phyloP scores from a whole-genome alignment of 331 rosid species.

The Arachis monticola region DNA sequence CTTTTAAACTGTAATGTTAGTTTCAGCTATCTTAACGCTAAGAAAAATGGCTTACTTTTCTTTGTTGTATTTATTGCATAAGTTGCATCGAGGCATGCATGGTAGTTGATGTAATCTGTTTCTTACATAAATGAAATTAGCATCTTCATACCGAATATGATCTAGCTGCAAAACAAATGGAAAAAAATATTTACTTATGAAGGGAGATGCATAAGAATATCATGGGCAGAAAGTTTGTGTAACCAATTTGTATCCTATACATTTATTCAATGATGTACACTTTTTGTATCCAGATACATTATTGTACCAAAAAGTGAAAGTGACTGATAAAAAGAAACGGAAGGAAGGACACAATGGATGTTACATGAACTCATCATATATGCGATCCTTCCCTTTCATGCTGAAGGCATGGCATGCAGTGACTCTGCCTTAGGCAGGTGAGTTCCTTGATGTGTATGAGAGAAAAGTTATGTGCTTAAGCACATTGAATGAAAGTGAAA shows the following conservation, averaged over 20 bases:
- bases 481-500: background rate
- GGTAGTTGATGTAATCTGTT: slow-evolving; percentile 21
- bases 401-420: background rate
- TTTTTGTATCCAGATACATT: too few species aligned
- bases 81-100: slow-evolving; percentile 11
- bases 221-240: background rate
- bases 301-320: too few species aligned
- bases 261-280: too few species aligned
- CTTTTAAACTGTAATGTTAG: slow-evolving; percentile 27
- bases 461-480: background rate
- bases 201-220: background rate
- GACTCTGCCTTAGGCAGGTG: background rate
- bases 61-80: background rate
- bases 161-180: slow-evolving; percentile 4
- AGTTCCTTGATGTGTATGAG: slow-evolving; percentile 5
- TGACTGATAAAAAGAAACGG: too few species aligned
- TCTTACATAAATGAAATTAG: slow-evolving; percentile 17
- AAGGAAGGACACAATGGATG: background rate
- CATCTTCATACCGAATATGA: background rate
- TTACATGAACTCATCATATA: background rate
- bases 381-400: background rate
- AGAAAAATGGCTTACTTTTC: slow-evolving; percentile 21
- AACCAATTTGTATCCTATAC: too few species aligned
- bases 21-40: slow-evolving; percentile 29
- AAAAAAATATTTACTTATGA: background rate